phyloP scores from a whole-genome alignment of 768 basidiomycete genomes.

The Kwoniella sp. region DNA sequence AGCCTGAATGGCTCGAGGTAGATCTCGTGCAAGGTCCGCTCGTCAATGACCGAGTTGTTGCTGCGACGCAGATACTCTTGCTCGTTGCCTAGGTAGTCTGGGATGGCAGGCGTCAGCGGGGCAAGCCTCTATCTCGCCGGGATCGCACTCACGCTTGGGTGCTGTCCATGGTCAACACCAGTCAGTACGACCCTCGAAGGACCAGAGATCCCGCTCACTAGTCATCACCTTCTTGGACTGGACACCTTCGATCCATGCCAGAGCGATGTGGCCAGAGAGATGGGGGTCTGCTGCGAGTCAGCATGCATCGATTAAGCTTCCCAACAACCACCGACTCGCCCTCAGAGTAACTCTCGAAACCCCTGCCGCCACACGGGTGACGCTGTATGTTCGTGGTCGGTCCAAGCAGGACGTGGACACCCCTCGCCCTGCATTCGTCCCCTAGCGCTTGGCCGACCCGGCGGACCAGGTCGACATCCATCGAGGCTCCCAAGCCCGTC shows the following conservation, averaged over 20 bases:
- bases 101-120: conserved; percentile 52
- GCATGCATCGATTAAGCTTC: background rate
- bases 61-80: conserved; percentile 72
- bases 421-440: conserved; percentile 58
- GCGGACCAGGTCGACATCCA: conserved; percentile 56
- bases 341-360: conserved; percentile 34
- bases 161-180: conserved; percentile 10
- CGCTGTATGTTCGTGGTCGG: conserved; percentile 84
- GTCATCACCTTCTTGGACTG: conserved; percentile 71
- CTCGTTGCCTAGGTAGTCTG: conserved; percentile 78
- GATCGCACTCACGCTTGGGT: conserved; percentile 22
- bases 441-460: conserved; percentile 57
- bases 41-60: conserved; percentile 54
- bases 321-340: conserved; percentile 12
- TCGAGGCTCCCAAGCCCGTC: conserved; percentile 59
- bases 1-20: conserved; percentile 66
- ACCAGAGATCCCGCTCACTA: conserved; percentile 22
- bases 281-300: conserved; percentile 56
- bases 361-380: conserved; percentile 52
- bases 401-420: conserved; percentile 56
- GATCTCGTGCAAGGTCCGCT: conserved; percentile 58
- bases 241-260: conserved; percentile 69
- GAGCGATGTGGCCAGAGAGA: conserved; percentile 66
- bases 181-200: background rate
- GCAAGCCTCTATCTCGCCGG: background rate